Base-by-base conservation (phyloP, 768 basidiomycete species). In the Termitomyces sp. region DNA sequence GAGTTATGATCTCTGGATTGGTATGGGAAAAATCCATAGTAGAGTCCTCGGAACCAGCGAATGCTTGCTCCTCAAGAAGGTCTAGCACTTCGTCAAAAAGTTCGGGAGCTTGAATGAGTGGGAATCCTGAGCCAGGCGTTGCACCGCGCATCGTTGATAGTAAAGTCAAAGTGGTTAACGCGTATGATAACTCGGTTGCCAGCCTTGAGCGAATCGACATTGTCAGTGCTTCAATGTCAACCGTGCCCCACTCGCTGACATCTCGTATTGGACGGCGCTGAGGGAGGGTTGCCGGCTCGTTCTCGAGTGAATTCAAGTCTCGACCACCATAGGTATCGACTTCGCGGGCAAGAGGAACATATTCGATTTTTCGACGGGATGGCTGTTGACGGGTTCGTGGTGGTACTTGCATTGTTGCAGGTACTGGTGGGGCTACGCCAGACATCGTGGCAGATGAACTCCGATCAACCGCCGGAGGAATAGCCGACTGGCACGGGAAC, bases 161-260 rank as follows among this genome's bases (percentile, higher is more conserved):
- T 69, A 96, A 77, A 4, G 88, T 88, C 65, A 98, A 80, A 5
- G 92, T 92, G 22, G 94, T 94, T 66, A 99, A 76, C 5, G 91
- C 93, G 71, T 95, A 98, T 4, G 94, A 89, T 57, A 96, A 76
- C 73, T 99, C 96, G 50, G 85, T 81, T 9, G 88, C 82, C 45
- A 98, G 75, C 39, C 96, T 82, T 39, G 92, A 96, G 36, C 95
- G 90, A 44, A 99, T 76, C 35, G 92, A 91, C 89, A 99, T 88
- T n/a, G 88, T 88, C 54, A 99, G 80, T n/a, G 87, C 87, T 69
- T 97, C 95, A 60, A 98, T 87, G 67, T 98, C 96, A 54, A 96
- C 85, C 8, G 80, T 81, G 22, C 93, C 94, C 87, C 95, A 93
- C 57, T 96, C 93, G 69, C 88, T 87, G 64, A 92, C 82, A 55